Evolutionary conservation across 164 flowering plant genomes (phyloP).

Genomic region (Warburgia ugandensis): DNA sequence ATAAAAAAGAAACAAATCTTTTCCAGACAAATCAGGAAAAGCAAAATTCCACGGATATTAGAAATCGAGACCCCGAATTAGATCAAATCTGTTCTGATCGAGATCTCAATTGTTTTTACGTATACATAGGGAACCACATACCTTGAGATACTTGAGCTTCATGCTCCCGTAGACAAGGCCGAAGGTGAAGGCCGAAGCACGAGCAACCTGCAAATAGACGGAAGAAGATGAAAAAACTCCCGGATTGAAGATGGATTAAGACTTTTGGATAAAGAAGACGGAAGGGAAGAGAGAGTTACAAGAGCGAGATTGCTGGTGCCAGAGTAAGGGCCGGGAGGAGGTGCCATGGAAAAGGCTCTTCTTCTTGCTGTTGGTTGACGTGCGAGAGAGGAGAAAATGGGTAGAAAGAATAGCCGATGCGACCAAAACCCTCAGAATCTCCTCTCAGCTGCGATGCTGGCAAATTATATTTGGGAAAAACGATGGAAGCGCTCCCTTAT

Average conservation of each 20-base stretch:
- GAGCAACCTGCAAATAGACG: conserved; percentile 44
- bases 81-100: too few species aligned
- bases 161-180: conserved; percentile 62
- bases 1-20: too few species aligned
- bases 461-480: too few species aligned
- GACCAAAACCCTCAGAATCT: too few species aligned
- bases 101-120: too few species aligned
- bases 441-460: too few species aligned
- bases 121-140: conserved; percentile 11
- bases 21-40: too few species aligned
- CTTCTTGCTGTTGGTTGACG: background rate
- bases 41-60: too few species aligned
- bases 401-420: too few species aligned
- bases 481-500: too few species aligned
- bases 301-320: conserved; percentile 72
- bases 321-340: conserved; percentile 62
- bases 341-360: conserved; percentile 35
- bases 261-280: background rate
- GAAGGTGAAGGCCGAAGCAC: conserved; percentile 57
- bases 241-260: background rate
- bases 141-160: conserved; percentile 67
- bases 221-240: conserved; percentile 6
- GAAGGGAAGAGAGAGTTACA: conserved; percentile 23
- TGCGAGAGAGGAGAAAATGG: too few species aligned
- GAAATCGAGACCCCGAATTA: too few species aligned